Evolutionary conservation across 1,284 basidiomycete species (phyloP).

Genomic region (Leccinum pachyderme): DNA sequence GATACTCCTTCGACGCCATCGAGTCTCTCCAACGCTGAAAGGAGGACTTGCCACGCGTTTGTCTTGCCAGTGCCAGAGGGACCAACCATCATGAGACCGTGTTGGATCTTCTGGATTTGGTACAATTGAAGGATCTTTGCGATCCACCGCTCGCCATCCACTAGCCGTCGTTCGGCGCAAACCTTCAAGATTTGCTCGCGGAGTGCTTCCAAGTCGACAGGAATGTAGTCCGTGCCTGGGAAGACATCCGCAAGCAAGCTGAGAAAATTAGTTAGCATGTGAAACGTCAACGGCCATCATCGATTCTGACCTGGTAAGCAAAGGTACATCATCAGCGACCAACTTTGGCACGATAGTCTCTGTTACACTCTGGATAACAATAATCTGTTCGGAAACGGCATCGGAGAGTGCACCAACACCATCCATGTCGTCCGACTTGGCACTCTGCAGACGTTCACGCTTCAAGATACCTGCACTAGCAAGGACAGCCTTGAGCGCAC

Average conservation of each 20-base stretch:
- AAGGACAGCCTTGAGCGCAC: constrained; percentile 95
- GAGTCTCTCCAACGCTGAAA: constrained; percentile 87
- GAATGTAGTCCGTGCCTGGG: constrained; percentile 90
- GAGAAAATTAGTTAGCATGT: constrained; percentile 11
- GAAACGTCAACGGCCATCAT: not conserved
- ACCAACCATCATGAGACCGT: constrained; percentile 99
- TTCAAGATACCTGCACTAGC: constrained; percentile 98
- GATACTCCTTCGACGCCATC: constrained; percentile 92
- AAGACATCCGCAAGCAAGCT: constrained; percentile 97
- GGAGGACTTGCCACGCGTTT: constrained; percentile 93
- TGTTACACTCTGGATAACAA: constrained; percentile 98
- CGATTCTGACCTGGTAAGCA: constrained; percentile 76
- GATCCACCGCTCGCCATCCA: constrained; percentile 88
- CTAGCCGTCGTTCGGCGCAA: constrained; percentile 83
- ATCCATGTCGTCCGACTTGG: constrained; percentile 44
- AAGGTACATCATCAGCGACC: constrained; percentile 94
- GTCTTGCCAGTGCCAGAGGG: constrained; percentile 97
- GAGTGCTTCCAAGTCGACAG: constrained; percentile 86
- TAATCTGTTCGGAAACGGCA: constrained; percentile 85
- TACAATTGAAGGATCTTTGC: constrained; percentile 97
- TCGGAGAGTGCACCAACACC: constrained; percentile 61
- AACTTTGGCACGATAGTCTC: constrained; percentile 99
- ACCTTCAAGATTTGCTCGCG: constrained; percentile 84
- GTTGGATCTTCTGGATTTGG: constrained; percentile 99
- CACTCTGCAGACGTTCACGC: constrained; percentile 75